These are phyloP conservation scores for Nitzschia palea DNA, from an alignment of 108 stramenopile genomes.

Conservation along the genomic window DNA sequence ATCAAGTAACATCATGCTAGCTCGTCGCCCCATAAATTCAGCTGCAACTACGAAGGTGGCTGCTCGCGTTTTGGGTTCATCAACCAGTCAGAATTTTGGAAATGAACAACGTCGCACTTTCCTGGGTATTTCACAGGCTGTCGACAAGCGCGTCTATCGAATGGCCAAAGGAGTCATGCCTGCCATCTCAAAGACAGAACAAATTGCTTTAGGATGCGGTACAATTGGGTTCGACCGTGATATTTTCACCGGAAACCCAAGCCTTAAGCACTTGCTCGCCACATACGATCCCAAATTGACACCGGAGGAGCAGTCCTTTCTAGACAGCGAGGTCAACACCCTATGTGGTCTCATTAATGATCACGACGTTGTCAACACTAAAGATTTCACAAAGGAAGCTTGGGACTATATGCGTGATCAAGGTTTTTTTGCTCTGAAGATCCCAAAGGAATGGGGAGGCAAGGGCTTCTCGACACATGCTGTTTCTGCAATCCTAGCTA, in stretches of 20 bases:
- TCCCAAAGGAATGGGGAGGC: conserved; percentile 96
- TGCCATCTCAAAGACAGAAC: conserved; percentile 92
- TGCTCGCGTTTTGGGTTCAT: conserved; percentile 8
- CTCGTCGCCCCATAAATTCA: conserved; percentile 7
- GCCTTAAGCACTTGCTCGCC: conserved; percentile 84
- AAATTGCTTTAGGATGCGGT: conserved; percentile 95
- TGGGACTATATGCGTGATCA: conserved; percentile 95
- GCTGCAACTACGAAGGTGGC: conserved; percentile 9
- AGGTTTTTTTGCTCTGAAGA: conserved; percentile 96
- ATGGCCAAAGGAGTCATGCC: conserved; percentile 90
- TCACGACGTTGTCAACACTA: conserved; percentile 82
- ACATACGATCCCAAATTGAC: conserved; percentile 84
- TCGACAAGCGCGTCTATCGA: conserved; percentile 85
- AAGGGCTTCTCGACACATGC: conserved; percentile 94
- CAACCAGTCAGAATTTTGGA: not conserved
- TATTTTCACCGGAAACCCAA: conserved; percentile 91
- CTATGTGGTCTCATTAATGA: conserved; percentile 93
- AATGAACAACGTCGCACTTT: conserved; percentile 56
- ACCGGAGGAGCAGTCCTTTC: conserved; percentile 75
- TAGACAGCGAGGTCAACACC: conserved; percentile 88
- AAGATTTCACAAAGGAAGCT: conserved; percentile 88
- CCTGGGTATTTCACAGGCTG: conserved; percentile 70
- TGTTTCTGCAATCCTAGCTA: conserved; percentile 88
- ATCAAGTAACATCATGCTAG: no score
- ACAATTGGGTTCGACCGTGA: conserved; percentile 98